These are phyloP conservation scores for Kitagawia praeruptora DNA, from an alignment of 129 eudicot genomes.

Conservation along the genomic window DNA sequence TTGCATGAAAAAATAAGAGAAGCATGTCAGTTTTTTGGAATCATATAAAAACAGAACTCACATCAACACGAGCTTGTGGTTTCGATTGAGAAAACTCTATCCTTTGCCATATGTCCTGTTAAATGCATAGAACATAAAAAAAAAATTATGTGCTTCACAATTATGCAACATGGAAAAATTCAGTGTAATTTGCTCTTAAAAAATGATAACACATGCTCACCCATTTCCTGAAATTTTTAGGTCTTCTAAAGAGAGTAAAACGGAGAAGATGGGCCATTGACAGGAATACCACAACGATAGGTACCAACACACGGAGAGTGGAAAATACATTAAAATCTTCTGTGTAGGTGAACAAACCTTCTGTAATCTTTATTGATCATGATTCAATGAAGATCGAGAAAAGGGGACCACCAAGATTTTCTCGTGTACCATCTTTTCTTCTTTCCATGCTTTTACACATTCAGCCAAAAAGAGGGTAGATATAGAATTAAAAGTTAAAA, in stretches of 20 bases:
- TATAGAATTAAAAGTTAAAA: background rate
- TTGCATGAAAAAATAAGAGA: no score
- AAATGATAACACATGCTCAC: conserved; percentile 28
- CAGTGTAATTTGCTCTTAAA: background rate
- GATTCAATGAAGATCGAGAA: no score
- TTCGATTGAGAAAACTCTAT: conserved; percentile 92
- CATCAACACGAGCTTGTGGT: conserved; percentile 93
- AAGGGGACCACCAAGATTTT: no score
- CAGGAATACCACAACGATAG: conserved; percentile 35
- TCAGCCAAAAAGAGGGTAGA: background rate
- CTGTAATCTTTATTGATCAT: no score
- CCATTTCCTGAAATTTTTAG: conserved; percentile 82
- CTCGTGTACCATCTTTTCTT: conserved; percentile 8
- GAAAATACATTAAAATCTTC: conserved; percentile 47
- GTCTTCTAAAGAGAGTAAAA: conserved; percentile 74
- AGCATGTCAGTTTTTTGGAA: no score
- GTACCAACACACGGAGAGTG: conserved; percentile 30
- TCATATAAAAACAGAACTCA: no score
- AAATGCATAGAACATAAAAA: conserved; percentile 7
- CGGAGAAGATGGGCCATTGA: conserved; percentile 67
- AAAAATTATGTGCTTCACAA: background rate
- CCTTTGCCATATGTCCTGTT: conserved; percentile 98
- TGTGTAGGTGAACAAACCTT: no score
- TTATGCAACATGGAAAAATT: background rate
- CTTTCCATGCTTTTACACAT: conserved; percentile 17